A percentile compares a stretch with the other conserved stretches of the same genome.
phyloP scores from a whole-genome alignment of 2,329 filamentous ascomycete genomes.

The Tolypocladium cylindrosporum region DNA sequence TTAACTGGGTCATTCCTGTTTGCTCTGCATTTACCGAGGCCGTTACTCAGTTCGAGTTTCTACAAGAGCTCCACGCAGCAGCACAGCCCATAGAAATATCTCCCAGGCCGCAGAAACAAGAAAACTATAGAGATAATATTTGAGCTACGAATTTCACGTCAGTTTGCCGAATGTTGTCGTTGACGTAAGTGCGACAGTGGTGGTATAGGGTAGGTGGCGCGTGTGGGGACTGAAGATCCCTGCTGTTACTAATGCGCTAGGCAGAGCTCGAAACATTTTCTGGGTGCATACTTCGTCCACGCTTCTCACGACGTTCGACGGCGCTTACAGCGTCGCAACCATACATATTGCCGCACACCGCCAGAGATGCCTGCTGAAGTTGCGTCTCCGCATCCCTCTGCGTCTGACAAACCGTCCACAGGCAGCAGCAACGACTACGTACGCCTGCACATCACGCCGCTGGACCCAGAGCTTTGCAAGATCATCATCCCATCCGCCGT shows the following conservation, averaged over 20 bases:
- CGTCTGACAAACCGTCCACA: slow-evolving; percentile 2
- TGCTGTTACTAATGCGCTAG: background rate
- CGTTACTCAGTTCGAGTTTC: too few species aligned
- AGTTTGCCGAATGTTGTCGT: background rate
- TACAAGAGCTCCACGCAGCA: background rate
- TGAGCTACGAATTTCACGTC: background rate
- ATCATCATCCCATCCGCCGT: slow-evolving; percentile 61
- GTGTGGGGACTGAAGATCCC: background rate
- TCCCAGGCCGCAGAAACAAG: background rate
- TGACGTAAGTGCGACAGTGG: background rate
- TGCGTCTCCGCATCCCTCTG: slow-evolving; percentile 1
- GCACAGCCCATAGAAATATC: background rate
- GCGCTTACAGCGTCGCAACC: background rate
- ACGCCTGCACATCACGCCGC: slow-evolving; percentile 74
- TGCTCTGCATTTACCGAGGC: too few species aligned
- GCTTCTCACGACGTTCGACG: background rate
- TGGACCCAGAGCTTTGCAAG: slow-evolving; percentile 64
- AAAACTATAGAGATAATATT: too few species aligned
- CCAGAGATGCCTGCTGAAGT: slow-evolving; percentile 14
- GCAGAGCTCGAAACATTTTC: background rate
- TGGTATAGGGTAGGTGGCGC: background rate
- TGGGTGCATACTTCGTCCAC: background rate
- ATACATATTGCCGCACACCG: background rate
- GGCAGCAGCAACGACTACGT: slow-evolving; percentile 16
- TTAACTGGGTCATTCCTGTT: too few species aligned